Base-by-base conservation (phyloP, 2,329 filamentous ascomycete species). In the Penicillium occitanis region DNA sequence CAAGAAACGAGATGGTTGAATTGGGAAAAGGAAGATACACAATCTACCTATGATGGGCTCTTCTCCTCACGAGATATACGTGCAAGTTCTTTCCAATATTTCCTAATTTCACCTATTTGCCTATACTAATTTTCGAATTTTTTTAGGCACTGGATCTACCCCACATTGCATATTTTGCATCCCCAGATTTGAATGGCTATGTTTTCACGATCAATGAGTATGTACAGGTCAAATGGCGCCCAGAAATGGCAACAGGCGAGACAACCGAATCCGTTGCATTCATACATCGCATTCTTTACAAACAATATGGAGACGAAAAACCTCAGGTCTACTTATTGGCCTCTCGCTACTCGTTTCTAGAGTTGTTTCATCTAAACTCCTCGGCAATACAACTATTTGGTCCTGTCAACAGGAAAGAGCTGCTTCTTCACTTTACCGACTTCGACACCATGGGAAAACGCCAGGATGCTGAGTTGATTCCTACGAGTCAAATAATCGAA, bases 271-370 rank as follows among this genome's bases (percentile, higher is more conserved):
- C 25, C 10, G 59, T 61, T 61, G 7, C 25, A n/a, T 50, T 35
- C 22, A 19, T 61, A 13, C 59, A 61, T 50, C 11, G 19, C 4
- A 61, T 61, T 33, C 35, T 60, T 61, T 25, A 19, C 22, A 37
- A 22, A 22, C 6, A 50, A 14, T 17, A 35, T n/a, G 28, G 37
- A 14, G 30, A 37, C 4, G 30, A 17, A 13, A 17, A 61, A 17
- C 25, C 13, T 37, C 13, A 50, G 17, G 13, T 33, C 28, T 48
- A 17, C 7, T 28, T 61, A 13, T 22, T 50, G 44, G 59, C 8
- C 6, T n/a, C 59, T 37, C 59, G 59, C 25, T 61, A 48, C n/a
- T 50, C 42, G 10, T 61, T 61, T n/a, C 59, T 61, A 13, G 44
- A 50, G 19, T 50, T 30, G 35, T 48, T n/a, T 30, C 28, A 30